These are phyloP conservation scores for Nothomitra cinnamomea DNA, from an alignment of 2,329 filamentous ascomycete species.

Conservation along the genomic window DNA sequence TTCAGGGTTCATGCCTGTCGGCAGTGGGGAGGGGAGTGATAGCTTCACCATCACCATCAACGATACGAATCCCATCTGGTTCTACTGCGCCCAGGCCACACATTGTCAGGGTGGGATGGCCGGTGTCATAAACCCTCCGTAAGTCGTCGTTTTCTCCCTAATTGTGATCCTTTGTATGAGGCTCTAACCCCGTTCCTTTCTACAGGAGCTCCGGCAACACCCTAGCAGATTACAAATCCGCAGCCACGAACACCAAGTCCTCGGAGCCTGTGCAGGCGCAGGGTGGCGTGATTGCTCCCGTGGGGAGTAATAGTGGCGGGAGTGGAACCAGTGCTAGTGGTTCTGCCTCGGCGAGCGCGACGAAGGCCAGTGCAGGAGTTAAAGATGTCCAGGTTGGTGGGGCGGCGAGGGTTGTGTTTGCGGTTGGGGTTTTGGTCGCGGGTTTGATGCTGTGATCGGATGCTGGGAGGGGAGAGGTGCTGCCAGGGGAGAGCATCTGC, in stretches of 20 bases:
- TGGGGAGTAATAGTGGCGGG: neutral
- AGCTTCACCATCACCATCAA: constrained; percentile 31
- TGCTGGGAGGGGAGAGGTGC: too few species aligned
- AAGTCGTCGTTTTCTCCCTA: constrained; percentile 2
- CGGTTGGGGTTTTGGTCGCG: too few species aligned
- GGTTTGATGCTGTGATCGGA: too few species aligned
- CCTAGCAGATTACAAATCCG: neutral
- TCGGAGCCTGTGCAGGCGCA: neutral
- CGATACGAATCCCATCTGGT: constrained; percentile 28
- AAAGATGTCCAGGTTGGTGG: neutral
- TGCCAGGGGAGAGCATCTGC: too few species aligned
- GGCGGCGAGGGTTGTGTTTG: too few species aligned
- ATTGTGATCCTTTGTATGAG: neutral
- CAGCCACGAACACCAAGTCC: neutral
- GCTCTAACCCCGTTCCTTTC: too few species aligned
- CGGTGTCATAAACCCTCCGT: constrained; percentile 31
- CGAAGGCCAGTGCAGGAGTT: neutral
- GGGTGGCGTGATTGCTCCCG: neutral
- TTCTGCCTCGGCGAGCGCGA: too few species aligned
- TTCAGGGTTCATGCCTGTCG: constrained; percentile 23
- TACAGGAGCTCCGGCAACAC: neutral
- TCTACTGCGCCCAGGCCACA: constrained; percentile 29
- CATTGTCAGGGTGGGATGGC: constrained; percentile 35
- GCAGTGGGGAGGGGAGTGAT: constrained; percentile 14
- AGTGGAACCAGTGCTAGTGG: neutral